Base-by-base conservation (phyloP, 129 eudicot genomes). In the Pulicaria dysenterica region DNA sequence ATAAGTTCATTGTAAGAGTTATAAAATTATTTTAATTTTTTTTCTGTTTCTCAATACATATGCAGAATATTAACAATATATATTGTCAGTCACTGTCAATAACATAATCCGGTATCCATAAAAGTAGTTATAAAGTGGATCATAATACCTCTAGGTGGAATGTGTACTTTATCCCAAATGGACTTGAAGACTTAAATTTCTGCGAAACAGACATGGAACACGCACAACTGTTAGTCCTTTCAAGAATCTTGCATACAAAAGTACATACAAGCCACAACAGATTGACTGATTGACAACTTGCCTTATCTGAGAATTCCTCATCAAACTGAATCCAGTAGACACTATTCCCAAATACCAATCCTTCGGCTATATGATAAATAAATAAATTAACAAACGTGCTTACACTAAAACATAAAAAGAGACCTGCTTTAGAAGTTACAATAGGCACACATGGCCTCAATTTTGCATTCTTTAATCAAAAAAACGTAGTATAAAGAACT, bases 251-350 rank as follows among this genome's bases (percentile, higher is more conserved):
- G 19, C 6, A 17, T 57, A 59, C 63, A 68, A 60, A 3, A 45
- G 61, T 37, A 17, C 67, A 24, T 74, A 19, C 53, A 67, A 24
- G 47, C 38, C 46, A 38, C 46, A 12, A 59, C 11, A 19, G 17
- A 7, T 34, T 7, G 65, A 61, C 6, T 14, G 17, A 62, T 9
- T 42, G 46, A 65, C 13, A 72, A 66, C 40, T 85, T 14, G 67
- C 98, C 95, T 94, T 94, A 7, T 85, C 88, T 24, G 90, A 73
- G 75, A 81, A 88, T 77, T 95, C 94, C 77, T 95, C 97, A 73
- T 88, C 99, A 78, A 95, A 95, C 38, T 82, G 93, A 80, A 90
- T 86, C 97, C 97, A 88, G 73, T 79, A 95, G 62, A 95, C 99
- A 60, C 99, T 95, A 73, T 95, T 95, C 53, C 99, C 99, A 75